Conservation (phyloP, 257 asterid genomes). For the Perilla frutescens region DNA sequence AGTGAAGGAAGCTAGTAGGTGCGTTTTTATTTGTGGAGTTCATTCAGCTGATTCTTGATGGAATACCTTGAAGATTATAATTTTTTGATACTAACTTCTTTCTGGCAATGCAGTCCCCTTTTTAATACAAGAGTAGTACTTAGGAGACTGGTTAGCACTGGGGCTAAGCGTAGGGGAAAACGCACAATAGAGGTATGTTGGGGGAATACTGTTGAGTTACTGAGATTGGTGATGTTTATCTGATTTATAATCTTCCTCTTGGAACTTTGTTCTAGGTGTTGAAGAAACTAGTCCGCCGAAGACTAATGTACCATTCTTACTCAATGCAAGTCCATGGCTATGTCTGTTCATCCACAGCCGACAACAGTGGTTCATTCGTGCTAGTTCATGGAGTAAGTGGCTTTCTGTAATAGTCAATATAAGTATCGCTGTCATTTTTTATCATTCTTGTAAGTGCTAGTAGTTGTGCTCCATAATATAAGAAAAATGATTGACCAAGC, state of each 20-base stretch:
- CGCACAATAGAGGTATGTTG: conserved; percentile 85
- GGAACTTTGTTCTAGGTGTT: conserved; percentile 58
- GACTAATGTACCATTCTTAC: conserved; percentile 84
- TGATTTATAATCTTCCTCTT: conserved; percentile 30
- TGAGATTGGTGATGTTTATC: conserved; percentile 15
- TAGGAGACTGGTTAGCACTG: conserved; percentile 61
- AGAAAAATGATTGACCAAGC: conserved; percentile 22
- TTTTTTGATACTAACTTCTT: conserved; percentile 35
- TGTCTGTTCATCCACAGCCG: conserved; percentile 69
- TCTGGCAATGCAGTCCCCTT: conserved; percentile 73
- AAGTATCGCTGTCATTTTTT: conserved; percentile 1
- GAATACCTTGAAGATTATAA: neutral
- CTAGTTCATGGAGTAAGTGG: conserved; percentile 87
- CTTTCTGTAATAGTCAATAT: conserved; percentile 23
- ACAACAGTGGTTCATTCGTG: conserved; percentile 65
- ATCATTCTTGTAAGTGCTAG: conserved; percentile 17
- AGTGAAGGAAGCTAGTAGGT: conserved; percentile 79
- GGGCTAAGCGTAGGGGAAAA: conserved; percentile 91
- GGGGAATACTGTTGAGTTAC: conserved; percentile 8
- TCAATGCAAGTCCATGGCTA: conserved; percentile 96
- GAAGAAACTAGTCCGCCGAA: conserved; percentile 73
- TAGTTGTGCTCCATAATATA: conserved; percentile 15
- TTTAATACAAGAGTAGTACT: conserved; percentile 81
- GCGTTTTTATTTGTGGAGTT: conserved; percentile 36
- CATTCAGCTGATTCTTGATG: conserved; percentile 10